phyloP scores from a whole-genome alignment of 371 early-diverging fungal species.

The Syncephalis plumigaleata region DNA sequence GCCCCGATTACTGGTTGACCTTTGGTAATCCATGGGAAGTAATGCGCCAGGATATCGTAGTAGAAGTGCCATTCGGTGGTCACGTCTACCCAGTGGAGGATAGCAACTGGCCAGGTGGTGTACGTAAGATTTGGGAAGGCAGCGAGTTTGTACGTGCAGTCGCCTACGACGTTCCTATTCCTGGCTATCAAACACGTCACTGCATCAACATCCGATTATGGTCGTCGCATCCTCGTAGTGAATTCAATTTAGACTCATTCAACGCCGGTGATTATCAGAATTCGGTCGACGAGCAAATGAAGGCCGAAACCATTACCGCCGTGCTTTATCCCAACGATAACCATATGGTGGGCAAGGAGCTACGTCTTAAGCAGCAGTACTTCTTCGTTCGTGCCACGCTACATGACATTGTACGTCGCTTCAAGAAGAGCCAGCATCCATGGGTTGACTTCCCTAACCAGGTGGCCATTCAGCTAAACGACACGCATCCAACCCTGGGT shows the following conservation, averaged over 20 bases:
- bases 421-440: conserved; percentile 61
- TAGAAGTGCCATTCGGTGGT: conserved; percentile 75
- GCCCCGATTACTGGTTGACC: conserved; percentile 78
- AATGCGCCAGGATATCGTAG: conserved; percentile 66
- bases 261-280: conserved; percentile 84
- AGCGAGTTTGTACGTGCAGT: conserved; percentile 68
- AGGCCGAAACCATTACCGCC: conserved; percentile 81
- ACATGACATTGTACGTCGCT: conserved; percentile 71
- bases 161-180: conserved; percentile 86
- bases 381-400: conserved; percentile 82
- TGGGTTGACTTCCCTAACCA: conserved; percentile 76
- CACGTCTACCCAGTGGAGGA: conserved; percentile 44
- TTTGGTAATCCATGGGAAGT: conserved; percentile 88
- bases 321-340: conserved; percentile 90
- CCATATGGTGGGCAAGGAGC: conserved; percentile 77
- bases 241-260: conserved; percentile 65
- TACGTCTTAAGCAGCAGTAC: conserved; percentile 88
- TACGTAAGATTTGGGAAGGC: conserved; percentile 64
- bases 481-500: conserved; percentile 64
- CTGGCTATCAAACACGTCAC: conserved; percentile 66
- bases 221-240: conserved; percentile 62
- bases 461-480: conserved; percentile 86
- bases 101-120: conserved; percentile 23
- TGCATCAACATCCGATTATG: conserved; percentile 87
- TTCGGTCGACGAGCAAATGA: conserved; percentile 71